A percentile compares a stretch with the other conserved stretches of the same genome.
These are phyloP conservation scores for Camillea tinctor DNA, from an alignment of 2,329 filamentous ascomycete genomes.

Conservation along the genomic window DNA sequence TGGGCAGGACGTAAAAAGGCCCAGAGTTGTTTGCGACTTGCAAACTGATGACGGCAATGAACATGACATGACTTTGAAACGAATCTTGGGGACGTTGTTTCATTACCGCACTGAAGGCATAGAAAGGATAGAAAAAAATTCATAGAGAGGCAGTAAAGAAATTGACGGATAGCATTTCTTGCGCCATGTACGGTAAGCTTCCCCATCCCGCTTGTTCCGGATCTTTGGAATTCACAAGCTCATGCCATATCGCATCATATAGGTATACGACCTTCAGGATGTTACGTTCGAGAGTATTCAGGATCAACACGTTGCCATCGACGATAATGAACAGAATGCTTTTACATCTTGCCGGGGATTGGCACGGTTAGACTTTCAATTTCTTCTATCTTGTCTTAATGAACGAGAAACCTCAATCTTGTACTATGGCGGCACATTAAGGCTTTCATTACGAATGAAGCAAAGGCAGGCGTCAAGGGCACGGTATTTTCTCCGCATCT, in stretches of 20 bases:
- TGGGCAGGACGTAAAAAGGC: slow-evolving; percentile 44
- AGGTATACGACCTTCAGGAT: slow-evolving; percentile 26
- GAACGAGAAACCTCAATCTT: slow-evolving; percentile 1
- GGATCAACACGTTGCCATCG: slow-evolving; percentile 15
- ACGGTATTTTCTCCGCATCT: slow-evolving; percentile 1
- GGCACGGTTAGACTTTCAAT: slow-evolving; percentile 10
- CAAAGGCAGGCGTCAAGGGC: not conserved
- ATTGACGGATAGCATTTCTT: slow-evolving; percentile 11
- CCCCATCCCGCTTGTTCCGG: not conserved
- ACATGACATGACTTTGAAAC: not conserved
- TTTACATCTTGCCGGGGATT: slow-evolving; percentile 9
- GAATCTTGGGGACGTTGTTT: not conserved
- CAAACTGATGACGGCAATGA: not conserved
- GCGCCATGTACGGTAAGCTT: slow-evolving; percentile 22
- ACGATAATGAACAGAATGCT: slow-evolving; percentile 24
- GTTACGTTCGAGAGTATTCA: slow-evolving; percentile 22
- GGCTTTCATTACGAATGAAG: slow-evolving; percentile 4
- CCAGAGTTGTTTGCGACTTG: slow-evolving; percentile 13
- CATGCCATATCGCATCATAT: not conserved
- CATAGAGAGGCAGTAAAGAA: slow-evolving; percentile 1
- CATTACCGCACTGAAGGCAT: not conserved
- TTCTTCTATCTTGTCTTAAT: slow-evolving; percentile 8
- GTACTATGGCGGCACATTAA: not conserved
- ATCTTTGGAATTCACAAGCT: not conserved
- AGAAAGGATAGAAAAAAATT: not conserved